Conservation (phyloP, 176 grass and related monocot genomes). For the Zoysia japonica region DNA sequence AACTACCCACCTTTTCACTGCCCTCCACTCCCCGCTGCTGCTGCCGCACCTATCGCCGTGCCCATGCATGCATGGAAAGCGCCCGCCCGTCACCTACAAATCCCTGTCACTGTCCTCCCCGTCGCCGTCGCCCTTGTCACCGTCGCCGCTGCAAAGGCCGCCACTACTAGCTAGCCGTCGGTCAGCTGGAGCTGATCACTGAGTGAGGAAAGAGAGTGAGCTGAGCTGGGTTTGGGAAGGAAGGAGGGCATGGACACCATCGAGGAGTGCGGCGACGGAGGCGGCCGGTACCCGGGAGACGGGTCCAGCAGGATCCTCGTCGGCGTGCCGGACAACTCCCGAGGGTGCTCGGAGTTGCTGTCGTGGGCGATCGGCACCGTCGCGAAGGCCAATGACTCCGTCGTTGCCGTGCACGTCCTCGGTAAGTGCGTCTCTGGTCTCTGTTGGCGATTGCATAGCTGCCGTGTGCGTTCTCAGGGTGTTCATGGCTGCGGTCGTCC, state of each 20-base stretch:
- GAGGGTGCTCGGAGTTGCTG: slow-evolving; percentile 67
- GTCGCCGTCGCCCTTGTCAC: slow-evolving; percentile 33
- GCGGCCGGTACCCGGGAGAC: not conserved
- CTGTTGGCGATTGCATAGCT: not conserved
- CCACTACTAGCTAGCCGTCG: slow-evolving; percentile 19
- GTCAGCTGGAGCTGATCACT: slow-evolving; percentile 3
- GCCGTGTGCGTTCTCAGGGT: not conserved
- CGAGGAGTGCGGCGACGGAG: slow-evolving; percentile 50
- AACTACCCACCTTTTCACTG: slow-evolving; percentile 52
- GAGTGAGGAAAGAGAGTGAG: not conserved
- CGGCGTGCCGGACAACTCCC: slow-evolving; percentile 65
- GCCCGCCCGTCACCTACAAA: slow-evolving; percentile 47
- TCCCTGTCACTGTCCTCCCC: slow-evolving; percentile 45
- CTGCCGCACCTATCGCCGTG: slow-evolving; percentile 37
- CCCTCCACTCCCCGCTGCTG: slow-evolving; percentile 8
- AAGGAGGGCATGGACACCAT: slow-evolving; percentile 61
- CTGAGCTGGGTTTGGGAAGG: not conserved
- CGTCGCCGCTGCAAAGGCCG: not conserved
- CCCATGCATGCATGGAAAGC: slow-evolving; percentile 26
- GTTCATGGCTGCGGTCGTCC: not conserved
- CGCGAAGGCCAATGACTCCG: slow-evolving; percentile 65
- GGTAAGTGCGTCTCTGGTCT: slow-evolving; percentile 26
- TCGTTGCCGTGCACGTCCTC: slow-evolving; percentile 83
- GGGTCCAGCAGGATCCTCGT: slow-evolving; percentile 72
- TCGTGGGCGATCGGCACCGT: slow-evolving; percentile 75